Base-by-base conservation (phyloP, 1,284 basidiomycete genomes). In the Cryptococcus neoformans region DNA sequence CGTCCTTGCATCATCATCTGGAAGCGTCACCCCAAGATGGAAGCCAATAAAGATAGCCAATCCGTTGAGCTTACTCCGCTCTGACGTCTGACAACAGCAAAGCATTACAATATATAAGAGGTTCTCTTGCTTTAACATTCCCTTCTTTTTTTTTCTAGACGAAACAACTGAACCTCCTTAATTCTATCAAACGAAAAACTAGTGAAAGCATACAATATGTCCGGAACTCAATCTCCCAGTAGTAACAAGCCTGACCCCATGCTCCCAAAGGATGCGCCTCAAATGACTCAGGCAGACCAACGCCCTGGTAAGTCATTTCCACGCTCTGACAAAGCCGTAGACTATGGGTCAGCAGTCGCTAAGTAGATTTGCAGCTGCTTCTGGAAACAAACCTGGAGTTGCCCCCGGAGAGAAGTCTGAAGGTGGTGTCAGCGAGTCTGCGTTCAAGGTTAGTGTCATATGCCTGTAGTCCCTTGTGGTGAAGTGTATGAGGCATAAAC, bases 271-370 rank as follows among this genome's bases (percentile, higher is more conserved):
- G 57, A 48, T 34, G 62, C 47, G 11, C 48, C 51, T 11, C 64
- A 66, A 49, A 55, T 62, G 47, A 64, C 58, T 42, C 60, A 60
- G 46, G 60, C 62, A 48, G 53, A 66, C 45, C 64, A 66, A 44
- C 45, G 64, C 50, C 62, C 60, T 57, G 62, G 64, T 66, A 41
- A 48, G 64, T 63, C 34, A 10, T 41, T 46, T 11, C 40, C n/a
- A 35, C n/a, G 6, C 40, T 56, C 45, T 38, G 21, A 28, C 28
- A 35, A 11, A 40, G 38, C 41, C 36, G 34, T 38, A 6, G 6
- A 12, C 6, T 5, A 41, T 41, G 28, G 28, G 16, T 5, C 48
- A 37, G 17, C n/a, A 9, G n/a, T 21, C 28, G 28, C 48, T n/a
- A 54, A 11, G 16, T 47, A 10, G 28, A 16, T 49, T 36, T 21